phyloP scores from a whole-genome alignment of 805 yeast genomes.

The Metschnikowia matae region DNA sequence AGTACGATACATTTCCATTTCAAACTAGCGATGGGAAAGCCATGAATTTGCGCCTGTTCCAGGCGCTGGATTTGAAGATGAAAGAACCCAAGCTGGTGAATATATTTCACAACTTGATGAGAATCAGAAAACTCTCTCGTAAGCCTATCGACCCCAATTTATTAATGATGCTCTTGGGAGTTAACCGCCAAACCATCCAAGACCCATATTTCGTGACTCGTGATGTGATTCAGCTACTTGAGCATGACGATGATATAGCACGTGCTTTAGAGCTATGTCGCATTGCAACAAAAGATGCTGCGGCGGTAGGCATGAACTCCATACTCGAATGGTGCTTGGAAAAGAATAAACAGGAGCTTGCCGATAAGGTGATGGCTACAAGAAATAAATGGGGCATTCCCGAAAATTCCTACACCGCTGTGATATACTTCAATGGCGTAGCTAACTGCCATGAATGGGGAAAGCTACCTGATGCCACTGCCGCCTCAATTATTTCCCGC shows the following conservation, averaged over 20 bases:
- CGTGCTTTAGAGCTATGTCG: slow-evolving; percentile 53
- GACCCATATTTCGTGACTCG: slow-evolving; percentile 55
- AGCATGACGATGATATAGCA: slow-evolving; percentile 40
- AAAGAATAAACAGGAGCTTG: slow-evolving; percentile 42
- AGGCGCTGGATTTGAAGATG: slow-evolving; percentile 22
- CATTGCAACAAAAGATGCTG: slow-evolving; percentile 43
- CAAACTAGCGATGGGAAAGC: slow-evolving; percentile 23
- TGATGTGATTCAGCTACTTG: slow-evolving; percentile 51
- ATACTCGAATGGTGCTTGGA: slow-evolving; percentile 48
- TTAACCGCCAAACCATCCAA: slow-evolving; percentile 50
- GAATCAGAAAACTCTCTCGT: slow-evolving; percentile 20
- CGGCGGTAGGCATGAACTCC: slow-evolving; percentile 61
- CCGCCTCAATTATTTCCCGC: slow-evolving; percentile 19
- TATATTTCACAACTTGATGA: slow-evolving; percentile 28
- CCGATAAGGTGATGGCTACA: slow-evolving; percentile 47
- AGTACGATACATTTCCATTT: slow-evolving; percentile 26
- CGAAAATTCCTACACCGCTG: slow-evolving; percentile 43
- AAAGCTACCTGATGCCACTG: slow-evolving; percentile 17
- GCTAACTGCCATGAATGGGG: slow-evolving; percentile 34
- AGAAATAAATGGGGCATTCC: slow-evolving; percentile 61
- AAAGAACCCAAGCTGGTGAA: slow-evolving; percentile 19
- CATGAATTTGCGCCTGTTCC: slow-evolving; percentile 22
- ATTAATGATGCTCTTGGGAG: slow-evolving; percentile 53
- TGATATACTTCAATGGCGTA: slow-evolving; percentile 34
- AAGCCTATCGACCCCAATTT: slow-evolving; percentile 42